phyloP scores from a whole-genome alignment of 805 yeast species.

The Metschnikowia corniflorae region DNA sequence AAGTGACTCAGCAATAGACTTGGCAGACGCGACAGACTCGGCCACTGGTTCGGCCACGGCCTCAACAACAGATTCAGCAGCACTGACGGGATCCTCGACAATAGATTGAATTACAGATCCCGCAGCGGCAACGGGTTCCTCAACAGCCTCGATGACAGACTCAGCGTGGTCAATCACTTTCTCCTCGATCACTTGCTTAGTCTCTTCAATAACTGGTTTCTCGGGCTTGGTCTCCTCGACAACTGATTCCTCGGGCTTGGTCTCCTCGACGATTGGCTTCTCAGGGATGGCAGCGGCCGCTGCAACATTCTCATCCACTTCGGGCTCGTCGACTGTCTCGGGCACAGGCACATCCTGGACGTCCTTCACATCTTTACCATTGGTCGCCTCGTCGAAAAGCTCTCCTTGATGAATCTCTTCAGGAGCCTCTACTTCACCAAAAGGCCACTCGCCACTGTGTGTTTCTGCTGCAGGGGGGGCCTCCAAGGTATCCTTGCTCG shows the following conservation, averaged over 20 bases:
- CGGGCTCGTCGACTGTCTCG: slow-evolving; percentile 3
- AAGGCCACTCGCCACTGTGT: slow-evolving; percentile 13
- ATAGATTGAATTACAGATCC: too few species aligned
- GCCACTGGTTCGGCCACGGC: too few species aligned
- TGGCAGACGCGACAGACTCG: too few species aligned
- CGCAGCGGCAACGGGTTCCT: too few species aligned
- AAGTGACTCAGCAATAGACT: too few species aligned
- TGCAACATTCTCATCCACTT: background rate
- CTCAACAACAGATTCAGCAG: too few species aligned
- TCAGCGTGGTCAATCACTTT: too few species aligned
- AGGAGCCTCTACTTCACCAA: slow-evolving; percentile 9
- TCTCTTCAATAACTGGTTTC: too few species aligned
- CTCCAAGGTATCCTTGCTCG: slow-evolving; percentile 5
- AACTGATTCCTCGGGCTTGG: slow-evolving; percentile 1
- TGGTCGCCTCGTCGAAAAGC: slow-evolving; percentile 15
- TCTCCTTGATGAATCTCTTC: slow-evolving; percentile 16
- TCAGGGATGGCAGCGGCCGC: background rate
- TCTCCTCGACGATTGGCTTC: slow-evolving; percentile 6
- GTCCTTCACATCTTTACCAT: slow-evolving; percentile 1
- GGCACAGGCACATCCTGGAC: slow-evolving; percentile 1
- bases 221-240: too few species aligned
- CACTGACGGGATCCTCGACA: too few species aligned
- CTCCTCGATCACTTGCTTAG: too few species aligned
- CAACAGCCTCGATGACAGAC: too few species aligned
- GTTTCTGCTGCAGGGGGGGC: slow-evolving; percentile 18